These are phyloP conservation scores for Claviceps sp. DNA, from an alignment of 2,329 filamentous ascomycete species.

Conservation along the genomic window DNA sequence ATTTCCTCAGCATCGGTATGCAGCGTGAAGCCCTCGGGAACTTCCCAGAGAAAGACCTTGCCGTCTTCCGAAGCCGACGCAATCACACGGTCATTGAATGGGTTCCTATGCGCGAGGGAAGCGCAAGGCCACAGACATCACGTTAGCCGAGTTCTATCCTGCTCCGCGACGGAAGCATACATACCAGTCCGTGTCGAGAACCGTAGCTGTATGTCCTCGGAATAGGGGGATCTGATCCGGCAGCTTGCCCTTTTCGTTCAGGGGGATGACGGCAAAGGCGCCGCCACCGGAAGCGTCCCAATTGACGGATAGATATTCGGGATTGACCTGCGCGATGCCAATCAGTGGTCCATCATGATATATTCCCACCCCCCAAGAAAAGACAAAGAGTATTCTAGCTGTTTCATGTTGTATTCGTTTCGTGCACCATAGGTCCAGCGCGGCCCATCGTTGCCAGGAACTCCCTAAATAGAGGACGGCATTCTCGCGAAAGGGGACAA, in stretches of 20 bases:
- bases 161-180: background rate
- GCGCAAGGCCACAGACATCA: background rate
- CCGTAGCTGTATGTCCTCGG: constrained; percentile 86
- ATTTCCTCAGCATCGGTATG: constrained; percentile 77
- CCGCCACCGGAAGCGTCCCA: constrained; percentile 95
- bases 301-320: constrained; percentile 92
- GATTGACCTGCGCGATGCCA: constrained; percentile 56
- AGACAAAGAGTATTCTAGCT: background rate
- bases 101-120: constrained; percentile 48
- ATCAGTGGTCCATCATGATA: constrained; percentile 6
- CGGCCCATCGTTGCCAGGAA: background rate
- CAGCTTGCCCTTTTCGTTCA: constrained; percentile 77
- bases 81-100: constrained; percentile 87
- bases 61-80: constrained; percentile 93
- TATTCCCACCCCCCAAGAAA: background rate
- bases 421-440: background rate
- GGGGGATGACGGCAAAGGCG: constrained; percentile 89
- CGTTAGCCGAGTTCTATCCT: background rate
- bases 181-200: constrained; percentile 94
- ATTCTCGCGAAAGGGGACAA: background rate
- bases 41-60: constrained; percentile 94
- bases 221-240: constrained; percentile 92
- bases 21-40: constrained; percentile 76
- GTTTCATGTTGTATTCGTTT: background rate
- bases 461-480: background rate